Evolutionary conservation across 2,329 filamentous ascomycete species (phyloP).

Genomic region (Aspergillus terreus): DNA sequence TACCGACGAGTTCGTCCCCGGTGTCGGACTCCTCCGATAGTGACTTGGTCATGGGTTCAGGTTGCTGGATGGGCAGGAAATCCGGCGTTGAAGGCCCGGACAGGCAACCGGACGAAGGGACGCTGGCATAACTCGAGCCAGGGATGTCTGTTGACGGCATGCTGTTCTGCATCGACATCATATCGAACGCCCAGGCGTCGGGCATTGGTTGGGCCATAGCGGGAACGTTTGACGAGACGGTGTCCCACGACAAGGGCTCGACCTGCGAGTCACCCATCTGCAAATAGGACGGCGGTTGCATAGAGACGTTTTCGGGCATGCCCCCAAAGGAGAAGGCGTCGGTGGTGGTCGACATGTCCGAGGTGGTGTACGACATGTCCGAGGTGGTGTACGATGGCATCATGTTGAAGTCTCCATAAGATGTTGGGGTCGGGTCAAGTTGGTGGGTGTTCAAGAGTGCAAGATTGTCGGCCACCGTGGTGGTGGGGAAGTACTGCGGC

Average conservation of each 20-base stretch:
- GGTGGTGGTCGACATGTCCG: constrained; percentile 18
- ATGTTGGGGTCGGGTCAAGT: constrained; percentile 14
- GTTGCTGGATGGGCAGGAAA: constrained; percentile 34
- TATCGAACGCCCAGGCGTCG: constrained; percentile 30
- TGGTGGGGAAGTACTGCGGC: constrained; percentile 16
- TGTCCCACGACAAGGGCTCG: constrained; percentile 26
- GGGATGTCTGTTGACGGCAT: constrained; percentile 28
- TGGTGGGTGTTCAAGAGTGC: constrained; percentile 17
- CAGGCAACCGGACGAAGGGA: constrained; percentile 31
- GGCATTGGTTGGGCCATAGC: constrained; percentile 22
- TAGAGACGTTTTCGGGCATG: constrained; percentile 17
- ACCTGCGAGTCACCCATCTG: constrained; percentile 24
- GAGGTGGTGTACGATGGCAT: constrained; percentile 20
- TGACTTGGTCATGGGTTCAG: constrained; percentile 33
- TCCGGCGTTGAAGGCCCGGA: constrained; percentile 37
- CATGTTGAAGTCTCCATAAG: constrained; percentile 17
- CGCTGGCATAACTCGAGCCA: constrained; percentile 31
- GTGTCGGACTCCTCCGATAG: constrained; percentile 54
- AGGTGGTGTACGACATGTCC: constrained; percentile 19
- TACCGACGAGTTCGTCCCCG: constrained; percentile 72
- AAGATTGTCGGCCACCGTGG: constrained; percentile 15
- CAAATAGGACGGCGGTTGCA: constrained; percentile 20
- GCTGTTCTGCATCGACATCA: constrained; percentile 30
- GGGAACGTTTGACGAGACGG: constrained; percentile 13
- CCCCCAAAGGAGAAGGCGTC: constrained; percentile 20